Base-by-base conservation (phyloP, 1,284 basidiomycete genomes). In the Crucibulum cyathiforme region DNA sequence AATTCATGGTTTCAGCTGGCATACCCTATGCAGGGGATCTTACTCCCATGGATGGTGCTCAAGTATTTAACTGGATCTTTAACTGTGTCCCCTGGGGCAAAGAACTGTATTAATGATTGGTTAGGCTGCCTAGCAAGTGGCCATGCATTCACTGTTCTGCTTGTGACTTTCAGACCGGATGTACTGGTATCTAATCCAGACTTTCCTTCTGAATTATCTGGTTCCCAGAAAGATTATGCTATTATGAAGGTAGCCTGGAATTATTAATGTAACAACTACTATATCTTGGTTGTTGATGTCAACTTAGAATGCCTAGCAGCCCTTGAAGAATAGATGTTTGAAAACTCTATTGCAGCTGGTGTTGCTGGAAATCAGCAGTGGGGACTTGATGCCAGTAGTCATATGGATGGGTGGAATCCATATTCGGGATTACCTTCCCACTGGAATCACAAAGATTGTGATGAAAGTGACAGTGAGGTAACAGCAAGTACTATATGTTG, bases 11-110 rank as follows among this genome's bases (percentile, higher is more conserved):
- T 17, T 43, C 17, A 43, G 41, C n/a, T n/a, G 56, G 64, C 19
- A 17, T 71, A 12, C 63, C 64, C 0, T 65, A 58, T 47, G 37
- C 46, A 8, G 66, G 66, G 5, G 53, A 54, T 36, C 58, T 74
- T 0, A 53, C 67, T 0, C 50, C 61, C 15, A 17, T 55, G 35
- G 65, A 70, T 24, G 56, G 59, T 8, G 63, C 67, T 1, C 61
- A 64, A 50, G 61, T 73, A 8, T 41, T 60, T 2, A 70, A 71
- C 50, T 74, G 70, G 67, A 65, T 71, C 41, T 71, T 54, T 61
- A 70, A 36, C 35, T 38, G 7, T 19, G 67, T 7, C 58, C 58
- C 70, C 37, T 36, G 53, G 10, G 17, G 49, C 36, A 46, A 36
- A 15, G 19, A 61, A n/a, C 6, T 24, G 24, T 37, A 7, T n/a